These are phyloP conservation scores for Aspergillus sp. DNA, from an alignment of 2,329 filamentous ascomycete genomes.

Conservation along the genomic window DNA sequence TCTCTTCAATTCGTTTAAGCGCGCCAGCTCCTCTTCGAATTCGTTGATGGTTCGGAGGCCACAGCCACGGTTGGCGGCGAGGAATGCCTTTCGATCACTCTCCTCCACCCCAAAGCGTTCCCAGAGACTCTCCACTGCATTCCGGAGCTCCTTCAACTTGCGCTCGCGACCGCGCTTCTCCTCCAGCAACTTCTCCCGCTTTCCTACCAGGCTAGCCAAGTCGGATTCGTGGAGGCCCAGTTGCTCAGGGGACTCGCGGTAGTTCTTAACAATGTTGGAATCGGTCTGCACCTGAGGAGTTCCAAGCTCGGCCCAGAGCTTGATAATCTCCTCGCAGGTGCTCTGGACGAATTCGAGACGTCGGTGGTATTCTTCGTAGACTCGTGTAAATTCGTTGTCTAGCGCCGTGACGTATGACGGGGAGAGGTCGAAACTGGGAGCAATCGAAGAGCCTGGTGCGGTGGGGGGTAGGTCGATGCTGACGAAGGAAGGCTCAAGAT, in stretches of 20 bases:
- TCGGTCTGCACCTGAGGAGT: slow-evolving; percentile 94
- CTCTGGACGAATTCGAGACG: slow-evolving; percentile 73
- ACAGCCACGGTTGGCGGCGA: slow-evolving; percentile 84
- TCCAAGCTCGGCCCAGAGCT: slow-evolving; percentile 92
- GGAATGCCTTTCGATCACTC: slow-evolving; percentile 76
- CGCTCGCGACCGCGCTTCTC: slow-evolving; percentile 86
- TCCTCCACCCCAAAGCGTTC: slow-evolving; percentile 81
- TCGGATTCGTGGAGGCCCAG: slow-evolving; percentile 89
- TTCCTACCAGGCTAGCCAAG: slow-evolving; percentile 66
- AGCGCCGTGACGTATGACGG: slow-evolving; percentile 80
- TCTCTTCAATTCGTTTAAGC: slow-evolving; percentile 87
- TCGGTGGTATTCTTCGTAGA: slow-evolving; percentile 94
- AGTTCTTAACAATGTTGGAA: slow-evolving; percentile 78
- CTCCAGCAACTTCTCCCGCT: slow-evolving; percentile 77
- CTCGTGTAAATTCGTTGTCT: slow-evolving; percentile 85
- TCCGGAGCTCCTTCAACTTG: slow-evolving; percentile 70
- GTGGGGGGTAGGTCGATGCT: slow-evolving; percentile 82
- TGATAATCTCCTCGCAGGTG: slow-evolving; percentile 80
- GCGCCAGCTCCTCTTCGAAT: slow-evolving; percentile 83
- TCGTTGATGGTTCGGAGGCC: slow-evolving; percentile 91
- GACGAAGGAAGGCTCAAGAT: slow-evolving; percentile 87
- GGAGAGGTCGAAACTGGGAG: slow-evolving; percentile 88
- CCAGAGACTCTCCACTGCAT: slow-evolving; percentile 83
- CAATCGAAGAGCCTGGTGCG: slow-evolving; percentile 69
- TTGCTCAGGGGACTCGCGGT: slow-evolving; percentile 88